Evolutionary conservation across 352 stramenopile genomes (phyloP).

Genomic region (Globisporangium barbulae): DNA sequence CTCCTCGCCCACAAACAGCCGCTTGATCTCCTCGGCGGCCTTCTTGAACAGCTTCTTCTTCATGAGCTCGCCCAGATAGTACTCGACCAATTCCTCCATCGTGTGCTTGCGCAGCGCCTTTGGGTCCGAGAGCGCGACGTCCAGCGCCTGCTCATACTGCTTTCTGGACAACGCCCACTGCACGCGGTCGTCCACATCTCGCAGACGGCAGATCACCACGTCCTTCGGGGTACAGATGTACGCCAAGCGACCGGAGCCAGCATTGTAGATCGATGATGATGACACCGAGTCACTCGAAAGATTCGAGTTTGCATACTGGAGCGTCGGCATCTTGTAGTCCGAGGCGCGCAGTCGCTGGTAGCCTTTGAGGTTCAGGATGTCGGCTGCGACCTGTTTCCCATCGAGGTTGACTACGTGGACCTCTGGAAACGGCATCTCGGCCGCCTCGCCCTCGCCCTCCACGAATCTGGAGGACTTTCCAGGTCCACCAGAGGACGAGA

Average conservation of each 20-base stretch:
- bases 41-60: constrained; percentile 71
- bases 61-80: constrained; percentile 70
- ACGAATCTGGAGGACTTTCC: constrained; percentile 39
- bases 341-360: constrained; percentile 72
- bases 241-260: constrained; percentile 53
- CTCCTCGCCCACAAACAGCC: constrained; percentile 64
- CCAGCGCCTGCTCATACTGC: constrained; percentile 55
- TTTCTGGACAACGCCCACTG: constrained; percentile 62
- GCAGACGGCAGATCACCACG: constrained; percentile 78
- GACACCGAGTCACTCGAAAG: constrained; percentile 19
- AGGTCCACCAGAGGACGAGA: constrained; percentile 18
- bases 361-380: constrained; percentile 70
- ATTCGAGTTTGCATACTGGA: constrained; percentile 47
- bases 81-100: constrained; percentile 69
- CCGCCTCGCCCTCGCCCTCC: constrained; percentile 66
- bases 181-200: constrained; percentile 77
- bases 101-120: constrained; percentile 48
- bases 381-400: constrained; percentile 83
- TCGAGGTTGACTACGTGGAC: constrained; percentile 86
- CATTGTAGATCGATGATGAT: constrained; percentile 59
- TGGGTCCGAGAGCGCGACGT: constrained; percentile 60
- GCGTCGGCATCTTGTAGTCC: constrained; percentile 80
- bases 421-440: constrained; percentile 76
- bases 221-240: constrained; percentile 86
- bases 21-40: constrained; percentile 69